Conservation (phyloP, 495 filamentous ascomycete species). For the Xylaria nigripes region DNA sequence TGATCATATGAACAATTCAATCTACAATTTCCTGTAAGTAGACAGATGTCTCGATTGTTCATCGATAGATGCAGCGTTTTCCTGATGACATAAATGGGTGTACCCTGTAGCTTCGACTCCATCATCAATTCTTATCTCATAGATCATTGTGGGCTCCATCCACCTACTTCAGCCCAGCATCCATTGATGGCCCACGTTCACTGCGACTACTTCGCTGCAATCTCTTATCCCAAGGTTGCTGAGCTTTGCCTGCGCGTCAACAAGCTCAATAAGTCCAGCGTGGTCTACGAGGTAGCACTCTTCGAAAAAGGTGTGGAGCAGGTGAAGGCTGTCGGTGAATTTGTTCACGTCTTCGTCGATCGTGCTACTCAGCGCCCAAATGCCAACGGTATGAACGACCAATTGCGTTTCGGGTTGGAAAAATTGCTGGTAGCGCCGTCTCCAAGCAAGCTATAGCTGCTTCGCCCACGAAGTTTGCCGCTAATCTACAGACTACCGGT, state of each 20-base stretch:
- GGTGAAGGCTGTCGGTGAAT: conserved; percentile 78
- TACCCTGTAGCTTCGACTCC: conserved; percentile 55
- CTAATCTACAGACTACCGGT: conserved; percentile 4
- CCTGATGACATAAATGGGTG: conserved; percentile 3
- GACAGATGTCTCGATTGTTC: neutral
- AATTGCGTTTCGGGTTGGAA: conserved; percentile 47
- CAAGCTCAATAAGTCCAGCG: conserved; percentile 76
- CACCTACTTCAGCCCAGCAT: conserved; percentile 59
- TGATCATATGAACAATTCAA: conserved; percentile 72
- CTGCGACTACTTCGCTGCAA: conserved; percentile 75
- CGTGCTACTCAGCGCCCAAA: conserved; percentile 60
- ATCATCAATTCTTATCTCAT: conserved; percentile 89
- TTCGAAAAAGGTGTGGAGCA: conserved; percentile 68
- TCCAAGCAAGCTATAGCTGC: conserved; percentile 19
- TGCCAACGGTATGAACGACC: conserved; percentile 47
- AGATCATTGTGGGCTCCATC: conserved; percentile 65
- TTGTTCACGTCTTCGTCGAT: conserved; percentile 84
- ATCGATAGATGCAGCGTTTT: neutral
- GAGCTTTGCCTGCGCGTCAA: conserved; percentile 78
- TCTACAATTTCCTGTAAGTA: conserved; percentile 65
- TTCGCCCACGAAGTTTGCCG: neutral
- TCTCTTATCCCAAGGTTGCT: conserved; percentile 73
- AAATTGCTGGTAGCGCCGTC: conserved; percentile 20
- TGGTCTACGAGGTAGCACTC: conserved; percentile 86
- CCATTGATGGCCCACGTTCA: conserved; percentile 76